phyloP scores from a whole-genome alignment of 2,329 filamentous ascomycete species.

The Colletotrichum horii region DNA sequence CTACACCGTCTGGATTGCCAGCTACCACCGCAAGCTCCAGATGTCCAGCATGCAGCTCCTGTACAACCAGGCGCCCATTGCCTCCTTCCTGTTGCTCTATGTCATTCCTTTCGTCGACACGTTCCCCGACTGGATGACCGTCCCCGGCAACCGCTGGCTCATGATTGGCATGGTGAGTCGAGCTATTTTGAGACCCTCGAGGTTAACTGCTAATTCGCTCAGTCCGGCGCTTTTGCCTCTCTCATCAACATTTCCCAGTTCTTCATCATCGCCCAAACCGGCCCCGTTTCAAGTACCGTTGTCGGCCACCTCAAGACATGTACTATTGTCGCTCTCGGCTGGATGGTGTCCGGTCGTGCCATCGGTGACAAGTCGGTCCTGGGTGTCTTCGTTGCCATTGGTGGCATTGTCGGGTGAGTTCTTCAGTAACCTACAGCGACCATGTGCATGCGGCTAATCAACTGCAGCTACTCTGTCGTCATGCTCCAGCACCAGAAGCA shows the following conservation, averaged over 20 bases:
- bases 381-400: slow-evolving; percentile 61
- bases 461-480: slow-evolving; percentile 49
- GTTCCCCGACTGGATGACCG: slow-evolving; percentile 60
- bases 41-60: slow-evolving; percentile 74
- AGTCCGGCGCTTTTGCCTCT: slow-evolving; percentile 68
- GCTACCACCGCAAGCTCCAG: slow-evolving; percentile 68
- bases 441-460: not conserved
- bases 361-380: slow-evolving; percentile 60
- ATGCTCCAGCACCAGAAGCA: slow-evolving; percentile 48
- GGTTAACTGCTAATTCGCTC: not conserved
- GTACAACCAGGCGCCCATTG: slow-evolving; percentile 70
- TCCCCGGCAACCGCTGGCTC: slow-evolving; percentile 57
- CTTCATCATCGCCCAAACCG: slow-evolving; percentile 66
- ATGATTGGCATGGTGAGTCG: slow-evolving; percentile 62
- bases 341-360: slow-evolving; percentile 60
- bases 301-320: slow-evolving; percentile 72
- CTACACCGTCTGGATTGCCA: slow-evolving; percentile 73
- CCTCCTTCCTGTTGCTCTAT: slow-evolving; percentile 67
- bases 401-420: slow-evolving; percentile 62
- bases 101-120: slow-evolving; percentile 70
- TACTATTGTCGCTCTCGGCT: slow-evolving; percentile 68
- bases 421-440: not conserved
- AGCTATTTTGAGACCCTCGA: not conserved
- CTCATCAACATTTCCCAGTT: slow-evolving; percentile 71
- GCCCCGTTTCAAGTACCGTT: slow-evolving; percentile 68